A percentile compares a stretch with the other conserved stretches of the same genome.
Conservation (phyloP, 2,329 filamentous ascomycete species). For the Thermothelomyces thermophilus region DNA sequence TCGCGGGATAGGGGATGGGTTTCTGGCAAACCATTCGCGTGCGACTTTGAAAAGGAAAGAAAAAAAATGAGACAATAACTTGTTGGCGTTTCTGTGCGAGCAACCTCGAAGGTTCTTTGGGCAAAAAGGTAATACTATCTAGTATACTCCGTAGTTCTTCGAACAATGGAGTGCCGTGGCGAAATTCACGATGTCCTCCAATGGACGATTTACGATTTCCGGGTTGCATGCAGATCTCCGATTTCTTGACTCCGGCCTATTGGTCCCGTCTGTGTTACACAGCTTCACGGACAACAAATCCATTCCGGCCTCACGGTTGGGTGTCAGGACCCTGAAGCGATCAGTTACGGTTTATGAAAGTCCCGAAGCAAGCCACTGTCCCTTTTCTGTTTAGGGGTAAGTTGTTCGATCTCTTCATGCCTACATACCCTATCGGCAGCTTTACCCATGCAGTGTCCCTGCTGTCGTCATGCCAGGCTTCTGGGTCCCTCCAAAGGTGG, state of each 20-base stretch:
- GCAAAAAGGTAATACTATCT: no score
- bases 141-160: no score
- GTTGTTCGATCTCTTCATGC: no score
- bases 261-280: not conserved
- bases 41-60: not conserved
- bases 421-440: not conserved
- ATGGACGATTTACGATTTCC: not conserved
- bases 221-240: slow-evolving; percentile 15
- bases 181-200: slow-evolving; percentile 10
- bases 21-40: not conserved
- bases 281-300: not conserved
- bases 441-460: not conserved
- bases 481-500: not conserved
- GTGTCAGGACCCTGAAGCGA: no score
- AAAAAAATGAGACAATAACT: no score
- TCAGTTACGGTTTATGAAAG: no score
- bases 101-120: not conserved
- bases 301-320: not conserved
- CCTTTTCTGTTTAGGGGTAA: no score
- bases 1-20: not conserved
- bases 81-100: no score
- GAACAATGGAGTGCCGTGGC: slow-evolving; percentile 14
- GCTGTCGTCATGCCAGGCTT: slow-evolving; percentile 1
- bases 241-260: slow-evolving; percentile 4
- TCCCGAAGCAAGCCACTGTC: no score